These are phyloP conservation scores for Penicillium nordicum DNA, from an alignment of 2,329 filamentous ascomycete species.

Conservation along the genomic window DNA sequence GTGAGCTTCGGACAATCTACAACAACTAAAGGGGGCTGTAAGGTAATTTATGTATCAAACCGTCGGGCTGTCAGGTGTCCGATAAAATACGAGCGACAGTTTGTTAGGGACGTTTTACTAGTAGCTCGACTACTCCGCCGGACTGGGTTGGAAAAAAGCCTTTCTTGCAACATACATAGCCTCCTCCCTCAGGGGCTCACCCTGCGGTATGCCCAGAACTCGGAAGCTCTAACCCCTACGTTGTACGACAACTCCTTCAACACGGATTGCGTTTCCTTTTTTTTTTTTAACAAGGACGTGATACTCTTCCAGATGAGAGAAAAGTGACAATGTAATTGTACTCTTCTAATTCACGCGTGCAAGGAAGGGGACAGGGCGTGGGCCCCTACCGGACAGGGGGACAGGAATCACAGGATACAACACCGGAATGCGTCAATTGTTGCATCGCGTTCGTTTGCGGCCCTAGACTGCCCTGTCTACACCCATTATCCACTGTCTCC, in stretches of 20 bases:
- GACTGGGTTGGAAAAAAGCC: too few species aligned
- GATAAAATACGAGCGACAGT: too few species aligned
- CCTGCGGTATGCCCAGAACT: constrained; percentile 1
- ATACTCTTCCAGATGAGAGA: not conserved
- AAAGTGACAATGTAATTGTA: not conserved
- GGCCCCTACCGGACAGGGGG: constrained; percentile 15
- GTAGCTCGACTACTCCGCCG: too few species aligned
- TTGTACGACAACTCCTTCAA: not conserved
- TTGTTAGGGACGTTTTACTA: too few species aligned
- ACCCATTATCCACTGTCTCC: not conserved
- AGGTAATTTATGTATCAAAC: too few species aligned
- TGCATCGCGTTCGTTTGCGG: constrained; percentile 16
- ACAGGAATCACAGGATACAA: constrained; percentile 4
- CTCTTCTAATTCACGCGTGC: not conserved
- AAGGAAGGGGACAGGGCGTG: not conserved
- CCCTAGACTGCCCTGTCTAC: not conserved
- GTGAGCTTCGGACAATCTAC: too few species aligned
- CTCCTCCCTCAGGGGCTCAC: not conserved
- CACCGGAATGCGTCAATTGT: constrained; percentile 16
- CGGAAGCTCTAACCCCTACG: not conserved
- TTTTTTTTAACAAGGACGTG: too few species aligned
- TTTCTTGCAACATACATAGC: not conserved
- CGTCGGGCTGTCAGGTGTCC: too few species aligned
- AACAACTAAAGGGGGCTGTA: too few species aligned
- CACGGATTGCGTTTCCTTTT: too few species aligned